Base-by-base conservation (phyloP, 148 eudicot genomes). In the Silene conica region DNA sequence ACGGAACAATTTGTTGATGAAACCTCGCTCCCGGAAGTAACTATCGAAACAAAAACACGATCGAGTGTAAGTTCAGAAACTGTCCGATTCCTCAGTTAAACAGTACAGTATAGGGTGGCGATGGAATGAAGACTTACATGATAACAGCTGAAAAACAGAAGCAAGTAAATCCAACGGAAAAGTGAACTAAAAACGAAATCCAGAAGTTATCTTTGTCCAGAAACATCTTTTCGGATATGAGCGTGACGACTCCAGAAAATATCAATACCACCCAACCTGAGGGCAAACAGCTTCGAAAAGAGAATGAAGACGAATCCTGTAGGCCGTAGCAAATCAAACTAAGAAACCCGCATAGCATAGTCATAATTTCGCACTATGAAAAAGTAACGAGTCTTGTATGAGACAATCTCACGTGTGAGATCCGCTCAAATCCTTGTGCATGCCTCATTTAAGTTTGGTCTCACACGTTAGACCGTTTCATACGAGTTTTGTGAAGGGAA, bases 301-400 rank as follows among this genome's bases (percentile, higher is more conserved):
- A 90, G 75, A 95, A 95, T 20, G 96, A 85, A 25, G 87, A 82
- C 34, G 96, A 87, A 77, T 79, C 97, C 97, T 96, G 87, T 21
- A 18, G 58, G 77, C 50, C 77, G 62, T 23, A 10, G 50, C 64
- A 22, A 15, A 54, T 63, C 65, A 68, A 52, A 54, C 67, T 57
- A 21, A 72, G 22, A 63, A 58, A 41, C 12, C 12, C 6, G 57
- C 46, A 55, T 20, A 61, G 16, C 38, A 19, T 2, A 52, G 21
- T n/a, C 23, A 64, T n/a, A 18, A 20, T 31, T 73, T 55, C 54
- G 20, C 55, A 69, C 52, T 59, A 66, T 63, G 60, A 66, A 48
- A 26, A 26, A 26, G 28, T 26, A 26, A 26, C 1, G 28, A 26
- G 14, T 9, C 34, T 38, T 38, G 54, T 50, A 50, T 8, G 55